Evolutionary conservation across 805 yeast genomes (phyloP).

Genomic region (Peterozyma toletana): DNA sequence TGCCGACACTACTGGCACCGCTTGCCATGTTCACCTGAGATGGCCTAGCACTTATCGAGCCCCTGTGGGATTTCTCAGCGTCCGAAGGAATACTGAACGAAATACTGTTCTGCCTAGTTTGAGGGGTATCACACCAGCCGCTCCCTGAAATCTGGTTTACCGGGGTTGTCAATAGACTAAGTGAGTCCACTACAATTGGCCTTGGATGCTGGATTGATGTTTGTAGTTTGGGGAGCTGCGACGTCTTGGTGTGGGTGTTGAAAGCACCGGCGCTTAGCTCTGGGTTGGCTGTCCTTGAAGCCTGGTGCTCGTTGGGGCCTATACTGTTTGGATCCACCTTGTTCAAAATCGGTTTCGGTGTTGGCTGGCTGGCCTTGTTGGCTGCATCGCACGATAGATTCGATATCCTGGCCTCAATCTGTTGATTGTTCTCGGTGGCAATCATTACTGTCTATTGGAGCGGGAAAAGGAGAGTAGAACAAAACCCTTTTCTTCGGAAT

Average conservation of each 20-base stretch:
- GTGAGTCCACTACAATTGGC: neutral
- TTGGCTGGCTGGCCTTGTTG: neutral
- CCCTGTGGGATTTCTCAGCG: slow-evolving; percentile 39
- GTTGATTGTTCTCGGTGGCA: too few species aligned
- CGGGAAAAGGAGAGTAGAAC: too few species aligned
- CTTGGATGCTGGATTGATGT: neutral
- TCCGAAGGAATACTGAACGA: slow-evolving; percentile 41
- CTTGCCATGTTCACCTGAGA: slow-evolving; percentile 25
- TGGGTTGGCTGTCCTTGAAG: neutral
- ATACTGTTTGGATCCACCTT: slow-evolving; percentile 2
- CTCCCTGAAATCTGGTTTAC: neutral
- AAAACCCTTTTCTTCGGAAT: too few species aligned
- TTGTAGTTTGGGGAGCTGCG: neutral
- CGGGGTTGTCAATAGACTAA: neutral
- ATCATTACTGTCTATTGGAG: too few species aligned
- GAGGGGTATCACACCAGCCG: neutral
- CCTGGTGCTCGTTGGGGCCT: neutral
- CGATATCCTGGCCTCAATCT: too few species aligned
- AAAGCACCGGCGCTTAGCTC: neutral
- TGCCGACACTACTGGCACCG: neutral
- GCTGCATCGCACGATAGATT: too few species aligned
- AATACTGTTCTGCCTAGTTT: slow-evolving; percentile 16
- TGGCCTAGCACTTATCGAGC: slow-evolving; percentile 51
- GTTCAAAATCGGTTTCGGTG: slow-evolving; percentile 7
- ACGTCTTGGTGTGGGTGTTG: neutral